Evolutionary conservation across 352 stramenopile genomes (phyloP), one percentile per base, ranked within the genome.

Genomic region (Phytophthora meadii): DNA sequence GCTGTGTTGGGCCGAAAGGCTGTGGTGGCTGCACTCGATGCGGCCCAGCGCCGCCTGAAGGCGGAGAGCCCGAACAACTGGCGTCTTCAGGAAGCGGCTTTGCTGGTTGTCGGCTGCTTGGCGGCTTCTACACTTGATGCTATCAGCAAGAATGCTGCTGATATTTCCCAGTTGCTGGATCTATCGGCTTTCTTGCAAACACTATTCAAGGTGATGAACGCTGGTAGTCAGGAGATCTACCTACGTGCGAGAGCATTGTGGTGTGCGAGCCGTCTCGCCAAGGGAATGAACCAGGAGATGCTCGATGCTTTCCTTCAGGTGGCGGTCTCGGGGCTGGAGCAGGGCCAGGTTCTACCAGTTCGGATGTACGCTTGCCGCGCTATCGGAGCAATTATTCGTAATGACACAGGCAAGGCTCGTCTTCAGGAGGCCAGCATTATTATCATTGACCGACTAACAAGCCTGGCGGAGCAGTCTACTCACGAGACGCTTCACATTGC

Each of bases 401-500:
- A 88, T 30, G 81, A 93, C 25, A 64, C 67, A 5, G 84, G 82
- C 30, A 89, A 88, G 60, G 55, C 74, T 48, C 77, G 80, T 11
- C 62, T 94, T 40, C 75, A 82, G 53, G 71, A 79, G n/a, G 74
- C 76, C 1, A 82, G 70, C 27, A 59, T 57, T 7, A 54, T 84
- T 9, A 75, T 93, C 44, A 69, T 94, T 17, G 72, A 90, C 3
- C 82, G 82, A 2, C 54, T 94, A 32, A 82, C 80, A 4, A 80
- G 82, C 37, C 42, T 94, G 9, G 76, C 83, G 3, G 70, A 87
- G 25, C 73, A 81, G 15, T 77, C 87, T 22, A 88, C 79, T 5
- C 72, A 81, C 2, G 87, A 94, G 59, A 93, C 84, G 22, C 70
- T 94, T 4, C 87, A 94, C 48, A 91, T 93, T 49, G 81, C 85